Percentiles rank a stretch among this genome's conserved stretches.
Evolutionary conservation across 2,329 filamentous ascomycete genomes (phyloP).

Genomic region (Nemania diffusa): DNA sequence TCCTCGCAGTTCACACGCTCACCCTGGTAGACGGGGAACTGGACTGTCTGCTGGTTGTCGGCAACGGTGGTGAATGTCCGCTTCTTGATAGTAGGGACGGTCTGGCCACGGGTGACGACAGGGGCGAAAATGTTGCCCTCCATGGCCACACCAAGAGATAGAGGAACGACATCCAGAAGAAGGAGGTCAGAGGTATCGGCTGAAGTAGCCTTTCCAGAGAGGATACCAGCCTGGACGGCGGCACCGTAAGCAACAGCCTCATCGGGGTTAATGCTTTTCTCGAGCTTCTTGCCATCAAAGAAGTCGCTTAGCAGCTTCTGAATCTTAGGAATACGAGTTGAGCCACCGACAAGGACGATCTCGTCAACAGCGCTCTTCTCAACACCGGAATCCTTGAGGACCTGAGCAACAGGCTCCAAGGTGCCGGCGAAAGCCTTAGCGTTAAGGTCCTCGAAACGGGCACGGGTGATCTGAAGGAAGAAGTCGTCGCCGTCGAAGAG

Average conservation of each 20-base stretch:
- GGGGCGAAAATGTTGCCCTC: slow-evolving; percentile 99
- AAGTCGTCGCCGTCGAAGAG: slow-evolving; percentile 98
- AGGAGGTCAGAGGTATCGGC: slow-evolving; percentile 95
- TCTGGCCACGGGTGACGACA: slow-evolving; percentile 83
- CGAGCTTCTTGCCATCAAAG: slow-evolving; percentile 99
- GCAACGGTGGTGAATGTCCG: slow-evolving; percentile 84
- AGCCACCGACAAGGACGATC: slow-evolving; percentile 98
- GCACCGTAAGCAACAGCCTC: slow-evolving; percentile 99
- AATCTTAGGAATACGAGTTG: slow-evolving; percentile 97
- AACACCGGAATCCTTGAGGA: slow-evolving; percentile 89
- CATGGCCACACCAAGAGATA: slow-evolving; percentile 99
- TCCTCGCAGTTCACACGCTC: slow-evolving; percentile 98
- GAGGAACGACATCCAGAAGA: slow-evolving; percentile 93
- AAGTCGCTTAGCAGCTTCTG: slow-evolving; percentile 99
- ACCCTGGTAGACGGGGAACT: slow-evolving; percentile 95
- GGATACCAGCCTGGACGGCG: slow-evolving; percentile 97
- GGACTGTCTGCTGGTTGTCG: slow-evolving; percentile 80
- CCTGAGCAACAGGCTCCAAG: slow-evolving; percentile 93
- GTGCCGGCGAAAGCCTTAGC: slow-evolving; percentile 94
- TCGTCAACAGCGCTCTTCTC: slow-evolving; percentile 95
- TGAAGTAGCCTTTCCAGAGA: slow-evolving; percentile 96
- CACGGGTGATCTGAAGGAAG: slow-evolving; percentile 96
- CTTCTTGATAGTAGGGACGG: slow-evolving; percentile 85
- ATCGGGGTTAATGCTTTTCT: slow-evolving; percentile 99
- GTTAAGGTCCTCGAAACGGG: slow-evolving; percentile 98